Base-by-base conservation (phyloP, 169 alveolate species). In the Eimeria zaria region DNA sequence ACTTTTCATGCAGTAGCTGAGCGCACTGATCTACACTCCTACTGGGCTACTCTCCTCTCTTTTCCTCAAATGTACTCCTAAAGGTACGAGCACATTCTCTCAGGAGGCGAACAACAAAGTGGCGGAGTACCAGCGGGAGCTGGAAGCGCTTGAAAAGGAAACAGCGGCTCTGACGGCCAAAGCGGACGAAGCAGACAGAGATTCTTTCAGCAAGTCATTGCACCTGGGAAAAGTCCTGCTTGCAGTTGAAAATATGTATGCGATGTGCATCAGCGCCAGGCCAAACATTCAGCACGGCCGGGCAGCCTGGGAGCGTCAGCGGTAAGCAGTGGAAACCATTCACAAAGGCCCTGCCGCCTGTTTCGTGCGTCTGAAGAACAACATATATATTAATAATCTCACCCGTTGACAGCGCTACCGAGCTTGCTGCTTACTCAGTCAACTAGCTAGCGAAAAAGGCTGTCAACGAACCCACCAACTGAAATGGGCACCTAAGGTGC, bases 51-150 rank as follows among this genome's bases (percentile, higher is more conserved):
- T n/a, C n/a, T n/a, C 27, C 78, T 69, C 27, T 33, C 27, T 69
- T 69, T 8, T 24, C 33, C 41, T 39, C 62, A 24, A n/a, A 14
- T 76, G 60, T 76, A 36, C 22, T 6, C 18, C 44, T 41, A 48
- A 76, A 76, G 64, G 46, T 69, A 48, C 78, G 78, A 30, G 78
- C 41, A 24, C 78, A 33, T 30, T 81, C 18, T 81, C 73, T 44
- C 90, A 81, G 90, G 90, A 81, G 71, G 90, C 90, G 33, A 81
- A 51, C 71, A 81, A 81, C 90, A 81, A 81, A 30, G 90, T 81
- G 16, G 90, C 90, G 12, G 69, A 46, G 90, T 81, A 81, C 71
- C 90, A 81, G 69, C 90, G 90, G 41, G 90, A 81, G 71, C 69
- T 81, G 9, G 90, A 81, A 48, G 64, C 90, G 27, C 90, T 81